Evolutionary conservation across 352 stramenopile species (phyloP).

Genomic region (Phytophthora multivora): DNA sequence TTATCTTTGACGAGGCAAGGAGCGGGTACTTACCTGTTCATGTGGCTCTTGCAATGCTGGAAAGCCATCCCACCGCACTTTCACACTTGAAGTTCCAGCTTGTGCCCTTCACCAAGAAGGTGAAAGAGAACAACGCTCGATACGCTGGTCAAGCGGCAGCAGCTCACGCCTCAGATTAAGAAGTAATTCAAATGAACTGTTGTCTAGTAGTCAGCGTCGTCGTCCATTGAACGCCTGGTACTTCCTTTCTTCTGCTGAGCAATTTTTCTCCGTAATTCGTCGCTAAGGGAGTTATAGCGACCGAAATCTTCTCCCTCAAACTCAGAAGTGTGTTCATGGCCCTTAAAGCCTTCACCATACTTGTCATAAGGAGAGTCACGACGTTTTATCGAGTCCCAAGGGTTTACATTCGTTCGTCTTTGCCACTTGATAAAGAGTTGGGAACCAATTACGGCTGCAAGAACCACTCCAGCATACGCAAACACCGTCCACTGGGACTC

Average conservation of each 20-base stretch:
- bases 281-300: conserved; percentile 40
- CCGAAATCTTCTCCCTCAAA: conserved; percentile 28
- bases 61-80: conserved; percentile 46
- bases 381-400: conserved; percentile 22
- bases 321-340: neutral
- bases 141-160: conserved; percentile 49
- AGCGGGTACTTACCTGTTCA: conserved; percentile 42
- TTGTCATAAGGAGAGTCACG: conserved; percentile 15
- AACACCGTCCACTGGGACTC: conserved; percentile 33
- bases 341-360: conserved; percentile 10
- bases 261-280: conserved; percentile 34
- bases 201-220: conserved; percentile 27
- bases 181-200: neutral
- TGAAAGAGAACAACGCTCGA: conserved; percentile 51
- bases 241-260: conserved; percentile 7
- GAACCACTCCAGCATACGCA: conserved; percentile 21
- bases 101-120: conserved; percentile 43
- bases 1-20: conserved; percentile 43
- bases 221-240: conserved; percentile 7
- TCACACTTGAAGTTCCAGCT: conserved; percentile 55
- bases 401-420: conserved; percentile 18
- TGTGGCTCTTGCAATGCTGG: conserved; percentile 49
- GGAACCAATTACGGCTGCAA: conserved; percentile 30
- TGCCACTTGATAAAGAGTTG: conserved; percentile 39
- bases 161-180: conserved; percentile 24